These are phyloP conservation scores for Pseudogymnoascus sp. DNA, from an alignment of 2,329 filamentous ascomycete genomes.

Conservation along the genomic window DNA sequence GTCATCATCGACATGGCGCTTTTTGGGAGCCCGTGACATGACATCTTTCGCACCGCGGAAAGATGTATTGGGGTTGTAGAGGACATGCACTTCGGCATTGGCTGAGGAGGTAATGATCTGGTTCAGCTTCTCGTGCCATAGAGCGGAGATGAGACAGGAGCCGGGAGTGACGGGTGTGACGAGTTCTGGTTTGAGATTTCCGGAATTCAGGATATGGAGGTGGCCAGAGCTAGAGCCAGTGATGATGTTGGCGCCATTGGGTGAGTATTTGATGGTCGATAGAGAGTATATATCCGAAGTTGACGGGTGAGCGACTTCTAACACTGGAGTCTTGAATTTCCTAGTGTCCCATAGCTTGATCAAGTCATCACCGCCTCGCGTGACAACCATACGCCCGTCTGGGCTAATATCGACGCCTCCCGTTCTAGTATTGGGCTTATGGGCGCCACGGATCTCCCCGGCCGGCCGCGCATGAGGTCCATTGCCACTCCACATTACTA, in stretches of 20 bases:
- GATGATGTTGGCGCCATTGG: constrained; percentile 75
- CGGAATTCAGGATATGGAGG: constrained; percentile 88
- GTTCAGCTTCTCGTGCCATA: constrained; percentile 93
- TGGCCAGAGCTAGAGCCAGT: constrained; percentile 82
- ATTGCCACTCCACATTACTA: constrained; percentile 88
- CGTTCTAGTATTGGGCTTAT: constrained; percentile 80
- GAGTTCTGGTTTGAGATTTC: constrained; percentile 77
- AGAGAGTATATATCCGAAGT: constrained; percentile 79
- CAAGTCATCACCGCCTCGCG: constrained; percentile 80
- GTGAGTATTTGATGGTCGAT: constrained; percentile 84
- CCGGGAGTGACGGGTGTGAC: constrained; percentile 85
- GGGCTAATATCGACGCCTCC: constrained; percentile 84
- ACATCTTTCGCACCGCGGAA: constrained; percentile 76
- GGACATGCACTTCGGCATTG: constrained; percentile 80
- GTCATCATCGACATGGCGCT: constrained; percentile 91
- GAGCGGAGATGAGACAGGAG: constrained; percentile 72
- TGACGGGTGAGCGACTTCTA: constrained; percentile 70
- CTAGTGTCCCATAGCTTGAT: constrained; percentile 97
- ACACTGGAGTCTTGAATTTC: constrained; percentile 87
- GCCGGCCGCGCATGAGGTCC: constrained; percentile 77
- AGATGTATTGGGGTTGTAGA: constrained; percentile 85
- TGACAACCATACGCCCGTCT: constrained; percentile 86
- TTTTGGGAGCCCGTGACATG: constrained; percentile 90
- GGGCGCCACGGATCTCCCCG: constrained; percentile 78
- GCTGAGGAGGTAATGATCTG: constrained; percentile 93